Conservation (phyloP, 169 alveolate genomes). For the Plasmodium gallinaceum region DNA sequence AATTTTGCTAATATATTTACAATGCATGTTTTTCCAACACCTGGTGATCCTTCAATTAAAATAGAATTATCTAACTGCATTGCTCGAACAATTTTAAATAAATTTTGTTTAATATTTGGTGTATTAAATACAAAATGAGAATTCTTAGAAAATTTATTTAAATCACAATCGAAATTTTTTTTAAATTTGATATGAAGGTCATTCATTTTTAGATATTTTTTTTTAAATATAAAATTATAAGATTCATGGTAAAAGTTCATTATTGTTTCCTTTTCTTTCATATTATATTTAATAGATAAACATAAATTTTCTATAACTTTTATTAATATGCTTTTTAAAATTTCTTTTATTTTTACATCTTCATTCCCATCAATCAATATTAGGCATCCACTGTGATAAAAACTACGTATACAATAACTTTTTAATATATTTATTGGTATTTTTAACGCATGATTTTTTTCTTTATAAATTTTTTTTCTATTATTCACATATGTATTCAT, state of each 20-base stretch:
- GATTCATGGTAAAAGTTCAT: conserved; percentile 9
- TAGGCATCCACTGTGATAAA: conserved; percentile 70
- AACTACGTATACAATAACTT: conserved; percentile 16
- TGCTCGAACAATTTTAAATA: conserved; percentile 93
- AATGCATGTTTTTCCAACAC: conserved; percentile 98
- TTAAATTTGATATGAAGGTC: conserved; percentile 44
- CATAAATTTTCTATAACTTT: conserved; percentile 22
- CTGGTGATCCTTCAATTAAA: conserved; percentile 99
- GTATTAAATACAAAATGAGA: conserved; percentile 91
- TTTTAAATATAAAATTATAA: conserved; percentile 16
- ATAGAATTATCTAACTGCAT: conserved; percentile 93
- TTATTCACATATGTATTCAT: conserved; percentile 32
- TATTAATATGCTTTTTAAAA: conserved; percentile 16
- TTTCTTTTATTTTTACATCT: conserved; percentile 15
- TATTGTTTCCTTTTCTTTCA: background rate
- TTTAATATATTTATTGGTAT: conserved; percentile 2
- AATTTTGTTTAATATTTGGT: conserved; percentile 90
- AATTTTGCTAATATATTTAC: conserved; percentile 92
- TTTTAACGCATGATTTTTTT: background rate
- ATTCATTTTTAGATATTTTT: conserved; percentile 26
- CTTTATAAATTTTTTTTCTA: background rate
- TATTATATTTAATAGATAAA: conserved; percentile 9
- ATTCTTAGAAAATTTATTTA: background rate
- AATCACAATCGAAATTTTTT: conserved; percentile 2
- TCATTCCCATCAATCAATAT: conserved; percentile 72